Percentiles rank a stretch among this genome's conserved stretches.
Conservation (phyloP, 805 yeast genomes). For the Suhomyces kilbournensis region DNA sequence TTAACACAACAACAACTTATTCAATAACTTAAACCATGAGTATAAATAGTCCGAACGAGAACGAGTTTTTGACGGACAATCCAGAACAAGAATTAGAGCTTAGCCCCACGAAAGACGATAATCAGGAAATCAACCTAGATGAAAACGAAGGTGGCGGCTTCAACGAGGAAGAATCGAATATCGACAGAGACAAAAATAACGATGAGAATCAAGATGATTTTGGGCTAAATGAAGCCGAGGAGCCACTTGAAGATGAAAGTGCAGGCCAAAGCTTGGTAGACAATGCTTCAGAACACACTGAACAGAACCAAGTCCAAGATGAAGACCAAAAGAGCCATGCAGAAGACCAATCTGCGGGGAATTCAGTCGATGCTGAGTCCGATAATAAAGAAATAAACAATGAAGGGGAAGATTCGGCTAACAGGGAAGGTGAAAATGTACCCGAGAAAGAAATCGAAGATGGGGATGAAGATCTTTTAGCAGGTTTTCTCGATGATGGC, state of each 20-base stretch:
- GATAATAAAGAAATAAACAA: neutral
- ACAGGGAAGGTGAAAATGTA: neutral
- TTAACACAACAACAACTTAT: neutral
- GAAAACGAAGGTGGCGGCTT: conserved; percentile 1
- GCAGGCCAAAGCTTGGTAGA: neutral
- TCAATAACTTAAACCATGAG: neutral
- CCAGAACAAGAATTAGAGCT: neutral
- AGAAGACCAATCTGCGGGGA: conserved; percentile 12
- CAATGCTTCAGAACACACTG: neutral
- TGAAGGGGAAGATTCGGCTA: neutral
- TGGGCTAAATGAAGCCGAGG: conserved; percentile 1
- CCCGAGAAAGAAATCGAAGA: conserved; percentile 1
- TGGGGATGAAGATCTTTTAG: conserved; percentile 5
- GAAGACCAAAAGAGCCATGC: conserved; percentile 1
- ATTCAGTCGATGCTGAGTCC: neutral
- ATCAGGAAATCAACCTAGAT: neutral
- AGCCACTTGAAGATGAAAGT: neutral
- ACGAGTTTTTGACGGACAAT: neutral
- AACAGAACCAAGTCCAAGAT: neutral
- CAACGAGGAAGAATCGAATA: conserved; percentile 2
- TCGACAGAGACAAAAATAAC: neutral
- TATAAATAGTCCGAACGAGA: neutral
- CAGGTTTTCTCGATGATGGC: conserved; percentile 1
- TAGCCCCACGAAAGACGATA: neutral
- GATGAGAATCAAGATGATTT: conserved; percentile 1